These are phyloP conservation scores for Elaphomyces granulatus DNA, from an alignment of 495 filamentous ascomycete species.

Conservation along the genomic window DNA sequence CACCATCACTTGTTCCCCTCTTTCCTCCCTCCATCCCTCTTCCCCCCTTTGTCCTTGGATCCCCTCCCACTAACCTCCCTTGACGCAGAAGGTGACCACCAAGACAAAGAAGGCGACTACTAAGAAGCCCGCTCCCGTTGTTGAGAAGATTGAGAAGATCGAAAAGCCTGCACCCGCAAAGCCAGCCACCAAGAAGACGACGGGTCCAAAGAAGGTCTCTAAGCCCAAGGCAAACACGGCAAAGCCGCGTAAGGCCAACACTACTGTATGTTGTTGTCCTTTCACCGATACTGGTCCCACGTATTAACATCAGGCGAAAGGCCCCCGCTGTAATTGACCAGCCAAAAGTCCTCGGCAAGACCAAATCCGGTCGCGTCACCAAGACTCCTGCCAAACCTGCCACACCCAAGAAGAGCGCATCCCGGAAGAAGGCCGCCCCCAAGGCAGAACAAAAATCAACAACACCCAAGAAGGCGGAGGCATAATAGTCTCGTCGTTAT, in stretches of 20 bases:
- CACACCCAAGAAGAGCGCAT: conserved; percentile 41
- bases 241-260: conserved; percentile 38
- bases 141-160: conserved; percentile 35
- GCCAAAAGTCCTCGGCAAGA: conserved; percentile 62
- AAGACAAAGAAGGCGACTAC: conserved; percentile 35
- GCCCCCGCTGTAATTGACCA: conserved; percentile 58
- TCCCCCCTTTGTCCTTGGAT: too few species aligned
- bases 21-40: too few species aligned
- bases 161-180: conserved; percentile 19
- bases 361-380: conserved; percentile 80
- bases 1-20: too few species aligned
- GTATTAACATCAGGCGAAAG: too few species aligned
- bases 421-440: conserved; percentile 47
- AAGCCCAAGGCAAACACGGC: conserved; percentile 40
- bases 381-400: conserved; percentile 57
- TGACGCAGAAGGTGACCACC: conserved; percentile 14
- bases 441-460: conserved; percentile 36
- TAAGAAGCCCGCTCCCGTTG: conserved; percentile 19
- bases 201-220: conserved; percentile 19
- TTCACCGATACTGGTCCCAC: neutral
- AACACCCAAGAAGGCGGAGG: conserved; percentile 15
- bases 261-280: conserved; percentile 6
- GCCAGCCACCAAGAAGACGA: conserved; percentile 12
- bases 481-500: conserved; percentile 14
- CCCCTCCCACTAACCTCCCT: too few species aligned